These are phyloP conservation scores for Hondaea fermentalgiana DNA, from an alignment of 108 stramenopile species.

Conservation along the genomic window DNA sequence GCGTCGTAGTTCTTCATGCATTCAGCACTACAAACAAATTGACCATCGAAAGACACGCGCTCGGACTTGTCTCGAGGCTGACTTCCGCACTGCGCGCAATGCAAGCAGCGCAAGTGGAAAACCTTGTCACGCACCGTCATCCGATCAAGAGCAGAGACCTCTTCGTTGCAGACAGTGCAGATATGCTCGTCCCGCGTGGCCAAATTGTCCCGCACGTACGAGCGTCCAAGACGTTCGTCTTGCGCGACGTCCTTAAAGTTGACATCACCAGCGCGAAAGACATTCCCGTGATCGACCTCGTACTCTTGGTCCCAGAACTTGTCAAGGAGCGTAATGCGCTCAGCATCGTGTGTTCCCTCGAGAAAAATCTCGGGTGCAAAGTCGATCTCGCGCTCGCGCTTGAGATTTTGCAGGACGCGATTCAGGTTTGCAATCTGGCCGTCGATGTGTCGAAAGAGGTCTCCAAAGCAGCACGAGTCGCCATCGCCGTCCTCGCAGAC, in stretches of 20 bases:
- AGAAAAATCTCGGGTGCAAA: background rate
- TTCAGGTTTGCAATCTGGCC: constrained; percentile 8
- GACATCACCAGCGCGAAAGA: background rate
- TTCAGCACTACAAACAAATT: background rate
- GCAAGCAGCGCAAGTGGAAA: background rate
- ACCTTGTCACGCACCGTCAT: background rate
- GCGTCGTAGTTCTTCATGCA: constrained; percentile 7
- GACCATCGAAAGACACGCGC: background rate
- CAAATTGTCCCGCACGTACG: background rate
- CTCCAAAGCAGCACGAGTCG: background rate
- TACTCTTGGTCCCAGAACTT: constrained; percentile 8
- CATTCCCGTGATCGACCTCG: background rate
- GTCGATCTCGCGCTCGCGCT: background rate
- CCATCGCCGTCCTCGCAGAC: background rate
- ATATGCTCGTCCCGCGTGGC: background rate
- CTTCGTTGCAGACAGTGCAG: background rate
- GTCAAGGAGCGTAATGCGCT: background rate
- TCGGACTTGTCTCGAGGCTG: background rate
- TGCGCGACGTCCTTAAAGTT: background rate
- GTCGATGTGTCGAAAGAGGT: background rate
- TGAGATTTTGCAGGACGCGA: background rate
- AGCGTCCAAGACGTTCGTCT: background rate
- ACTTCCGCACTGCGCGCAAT: background rate
- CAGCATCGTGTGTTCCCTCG: background rate
- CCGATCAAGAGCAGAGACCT: background rate